Evolutionary conservation across 2,329 filamentous ascomycete species (phyloP), one percentile per base, ranked within the genome.

Genomic region (Botrytis galanthina): DNA sequence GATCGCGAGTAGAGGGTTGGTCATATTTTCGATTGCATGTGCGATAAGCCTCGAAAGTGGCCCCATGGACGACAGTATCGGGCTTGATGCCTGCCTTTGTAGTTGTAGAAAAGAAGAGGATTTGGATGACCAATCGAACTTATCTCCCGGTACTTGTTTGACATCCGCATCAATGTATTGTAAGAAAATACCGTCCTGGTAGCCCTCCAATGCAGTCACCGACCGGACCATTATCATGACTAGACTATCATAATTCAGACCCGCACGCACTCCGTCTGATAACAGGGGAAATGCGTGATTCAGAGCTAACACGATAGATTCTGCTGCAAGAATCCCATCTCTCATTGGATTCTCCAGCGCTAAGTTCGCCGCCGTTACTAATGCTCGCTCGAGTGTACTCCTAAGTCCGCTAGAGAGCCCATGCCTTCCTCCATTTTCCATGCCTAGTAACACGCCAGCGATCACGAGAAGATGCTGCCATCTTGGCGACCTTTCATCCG

Each of bases 391-490:
- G 0, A 93, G 81, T 76, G 85, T 89, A 63, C 81, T 84, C 68
- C 87, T 84, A 77, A 91, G 83, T 68, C 83, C 82, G 29, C 82
- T 82, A 0, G 88, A 85, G 26, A 90, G 77, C 86, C 74, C 91
- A 74, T 86, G 84, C 71, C 88, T 81, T 64, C 89, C 86, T 77
- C 87, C 85, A 1, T 85, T 83, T 74, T 88, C 88, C 74, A 91
- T 90, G 6, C 90, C 90, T 81, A 74, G 83, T 54, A 92, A 83
- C 71, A 92, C 80, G 51, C 91, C 91, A 0, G 87, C 88, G 4
- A 93, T 85, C 0, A 91, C 83, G 20, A 93, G 82, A 35, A 90
- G 78, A 83, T 93, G 91, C 78, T 90, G 88, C 90, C 91, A 93
- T 81, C 90, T 83, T 89, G 81, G 89, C 77, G 89, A 88, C 87